Percentiles rank a stretch among this genome's conserved stretches.
Conservation (phyloP, 1,284 basidiomycete genomes). For the Malassezia yamatoensis region DNA sequence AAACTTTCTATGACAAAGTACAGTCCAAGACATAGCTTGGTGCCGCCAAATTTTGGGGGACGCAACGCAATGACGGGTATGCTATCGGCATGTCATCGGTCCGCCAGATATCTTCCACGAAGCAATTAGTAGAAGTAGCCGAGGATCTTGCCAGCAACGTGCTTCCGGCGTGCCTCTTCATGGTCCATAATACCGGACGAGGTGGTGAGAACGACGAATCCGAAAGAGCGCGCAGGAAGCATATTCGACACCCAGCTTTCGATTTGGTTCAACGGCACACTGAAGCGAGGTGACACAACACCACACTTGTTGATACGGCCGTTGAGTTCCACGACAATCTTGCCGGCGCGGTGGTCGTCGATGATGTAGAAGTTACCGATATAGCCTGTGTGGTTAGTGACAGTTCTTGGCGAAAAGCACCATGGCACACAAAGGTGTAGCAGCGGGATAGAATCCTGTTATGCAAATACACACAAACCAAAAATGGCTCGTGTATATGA, state of each 20-base stretch:
- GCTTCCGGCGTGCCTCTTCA: constrained; percentile 97
- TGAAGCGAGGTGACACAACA: constrained; percentile 97
- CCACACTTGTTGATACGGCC: constrained; percentile 94
- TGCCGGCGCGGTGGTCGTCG: constrained; percentile 97
- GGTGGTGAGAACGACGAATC: constrained; percentile 91
- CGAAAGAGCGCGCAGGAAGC: constrained; percentile 68
- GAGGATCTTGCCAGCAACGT: constrained; percentile 73
- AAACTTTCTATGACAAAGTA: constrained; percentile 13
- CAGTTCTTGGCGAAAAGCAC: too few species aligned
- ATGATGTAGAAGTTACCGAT: constrained; percentile 99
- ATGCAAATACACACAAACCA: background rate
- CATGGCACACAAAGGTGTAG: constrained; percentile 15
- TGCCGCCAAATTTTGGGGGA: constrained; percentile 14
- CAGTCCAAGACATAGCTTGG: constrained; percentile 13
- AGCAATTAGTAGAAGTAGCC: constrained; percentile 47
- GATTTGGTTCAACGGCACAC: constrained; percentile 84
- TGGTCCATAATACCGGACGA: constrained; percentile 98
- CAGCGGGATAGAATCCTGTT: constrained; percentile 14
- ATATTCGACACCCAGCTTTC: constrained; percentile 61
- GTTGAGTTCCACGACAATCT: constrained; percentile 96
- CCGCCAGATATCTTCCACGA: background rate
- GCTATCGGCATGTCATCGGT: background rate
- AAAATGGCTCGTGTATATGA: background rate
- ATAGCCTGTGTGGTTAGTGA: constrained; percentile 61
- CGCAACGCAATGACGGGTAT: too few species aligned